Conservation (phyloP, 169 alveolate species). For the Cryptosporidium viatorum region DNA sequence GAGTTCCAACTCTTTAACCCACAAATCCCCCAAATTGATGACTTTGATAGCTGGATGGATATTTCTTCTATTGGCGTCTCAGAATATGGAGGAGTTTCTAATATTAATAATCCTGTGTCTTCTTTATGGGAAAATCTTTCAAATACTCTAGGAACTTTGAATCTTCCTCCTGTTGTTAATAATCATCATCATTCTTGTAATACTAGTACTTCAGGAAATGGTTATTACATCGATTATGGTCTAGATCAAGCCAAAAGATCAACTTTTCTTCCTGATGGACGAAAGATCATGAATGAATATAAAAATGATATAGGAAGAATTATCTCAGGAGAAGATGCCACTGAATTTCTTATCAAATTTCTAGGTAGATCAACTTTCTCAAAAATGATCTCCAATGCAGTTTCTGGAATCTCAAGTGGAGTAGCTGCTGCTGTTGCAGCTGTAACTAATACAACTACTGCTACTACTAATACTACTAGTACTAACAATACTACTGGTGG, state of each 20-base stretch:
- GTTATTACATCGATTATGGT: not conserved
- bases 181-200: not conserved
- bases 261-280: not conserved
- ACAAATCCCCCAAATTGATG: slow-evolving; percentile 76
- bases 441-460: not conserved
- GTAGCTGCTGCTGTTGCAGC: not conserved
- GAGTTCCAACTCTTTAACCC: slow-evolving; percentile 64
- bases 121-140: slow-evolving; percentile 62
- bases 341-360: slow-evolving; percentile 35
- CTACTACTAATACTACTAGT: not conserved
- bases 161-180: slow-evolving; percentile 29
- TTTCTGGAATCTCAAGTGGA: slow-evolving; percentile 7
- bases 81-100: slow-evolving; percentile 24
- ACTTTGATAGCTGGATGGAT: slow-evolving; percentile 76
- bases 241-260: not conserved
- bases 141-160: slow-evolving; percentile 54
- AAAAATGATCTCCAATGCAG: slow-evolving; percentile 33
- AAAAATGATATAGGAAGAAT: not conserved
- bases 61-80: slow-evolving; percentile 48
- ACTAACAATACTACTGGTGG: not conserved
- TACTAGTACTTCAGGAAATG: not conserved
- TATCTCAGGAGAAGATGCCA: slow-evolving; percentile 42
- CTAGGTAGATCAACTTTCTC: not conserved
- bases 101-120: slow-evolving; percentile 3
- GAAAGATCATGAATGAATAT: not conserved